Evolutionary conservation across 306 rosid genomes (phyloP).

Genomic region (Notholithocarpus densiflorus): DNA sequence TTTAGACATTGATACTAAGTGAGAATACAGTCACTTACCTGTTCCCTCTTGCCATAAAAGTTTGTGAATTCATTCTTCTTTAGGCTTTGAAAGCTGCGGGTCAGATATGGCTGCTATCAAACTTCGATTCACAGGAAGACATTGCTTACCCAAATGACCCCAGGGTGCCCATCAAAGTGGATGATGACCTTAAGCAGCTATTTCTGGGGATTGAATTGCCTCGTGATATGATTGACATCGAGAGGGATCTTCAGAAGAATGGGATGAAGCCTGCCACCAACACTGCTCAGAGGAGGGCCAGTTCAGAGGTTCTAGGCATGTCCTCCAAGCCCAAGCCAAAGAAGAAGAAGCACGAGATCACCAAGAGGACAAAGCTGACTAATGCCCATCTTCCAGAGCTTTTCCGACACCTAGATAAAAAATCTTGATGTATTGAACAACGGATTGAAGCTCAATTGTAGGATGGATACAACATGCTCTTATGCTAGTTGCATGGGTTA

Average conservation of each 20-base stretch:
- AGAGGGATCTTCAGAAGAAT: conserved; percentile 88
- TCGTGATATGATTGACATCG: conserved; percentile 90
- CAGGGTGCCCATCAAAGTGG: conserved; percentile 68
- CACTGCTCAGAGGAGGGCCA: conserved; percentile 89
- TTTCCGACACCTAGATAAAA: conserved; percentile 43
- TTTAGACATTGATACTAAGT: not conserved
- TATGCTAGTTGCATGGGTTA: not conserved
- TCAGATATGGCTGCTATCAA: conserved; percentile 87
- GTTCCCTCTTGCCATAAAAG: conserved; percentile 18
- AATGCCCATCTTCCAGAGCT: conserved; percentile 97
- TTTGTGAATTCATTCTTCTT: conserved; percentile 12
- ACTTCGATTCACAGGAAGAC: conserved; percentile 97
- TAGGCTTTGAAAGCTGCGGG: conserved; percentile 79
- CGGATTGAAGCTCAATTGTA: conserved; percentile 3
- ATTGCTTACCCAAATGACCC: conserved; percentile 95
- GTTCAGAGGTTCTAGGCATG: conserved; percentile 71
- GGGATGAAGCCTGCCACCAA: conserved; percentile 96
- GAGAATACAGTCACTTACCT: not conserved
- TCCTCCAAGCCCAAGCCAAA: conserved; percentile 69
- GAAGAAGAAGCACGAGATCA: conserved; percentile 86
- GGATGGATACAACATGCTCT: conserved; percentile 1
- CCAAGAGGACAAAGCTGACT: conserved; percentile 93
- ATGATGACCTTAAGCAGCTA: conserved; percentile 72
- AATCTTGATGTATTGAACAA: conserved; percentile 22
- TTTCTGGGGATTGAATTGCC: conserved; percentile 79